A percentile compares a stretch with the other conserved stretches of the same genome.
Conservation (phyloP, 75 land plant species). For the Sequoia sempervirens region DNA sequence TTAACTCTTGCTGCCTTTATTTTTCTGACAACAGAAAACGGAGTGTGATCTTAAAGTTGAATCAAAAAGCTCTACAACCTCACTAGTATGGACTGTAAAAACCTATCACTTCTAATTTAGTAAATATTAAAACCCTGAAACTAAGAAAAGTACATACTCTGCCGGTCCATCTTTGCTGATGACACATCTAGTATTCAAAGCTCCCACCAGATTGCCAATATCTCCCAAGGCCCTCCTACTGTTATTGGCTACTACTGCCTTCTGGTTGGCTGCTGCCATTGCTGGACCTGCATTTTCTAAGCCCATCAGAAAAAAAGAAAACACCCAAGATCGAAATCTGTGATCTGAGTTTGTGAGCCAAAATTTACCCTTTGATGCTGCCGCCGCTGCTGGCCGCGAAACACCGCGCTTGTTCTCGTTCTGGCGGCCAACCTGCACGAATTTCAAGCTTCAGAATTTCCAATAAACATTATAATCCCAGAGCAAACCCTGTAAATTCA, state of each 20-base stretch:
- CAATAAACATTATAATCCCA: background rate
- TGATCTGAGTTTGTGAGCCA: background rate
- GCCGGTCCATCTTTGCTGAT: constrained; percentile 27
- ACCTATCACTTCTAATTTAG: too few species aligned
- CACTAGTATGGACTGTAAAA: background rate
- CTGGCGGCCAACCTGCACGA: background rate
- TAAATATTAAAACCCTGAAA: background rate
- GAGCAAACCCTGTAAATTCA: background rate
- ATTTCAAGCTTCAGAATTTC: background rate
- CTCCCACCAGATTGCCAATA: constrained; percentile 65
- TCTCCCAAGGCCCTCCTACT: constrained; percentile 70
- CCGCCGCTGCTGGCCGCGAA: background rate
- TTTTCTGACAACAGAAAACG: too few species aligned
- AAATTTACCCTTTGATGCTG: background rate
- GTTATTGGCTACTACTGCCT: constrained; percentile 14
- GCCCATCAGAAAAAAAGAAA: background rate
- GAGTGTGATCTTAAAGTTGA: too few species aligned
- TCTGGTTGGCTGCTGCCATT: constrained; percentile 19
- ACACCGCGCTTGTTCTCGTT: background rate
- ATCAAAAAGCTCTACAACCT: background rate
- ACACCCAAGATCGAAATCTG: background rate
- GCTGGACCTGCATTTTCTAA: constrained; percentile 5
- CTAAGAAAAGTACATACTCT: background rate
- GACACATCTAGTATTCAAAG: constrained; percentile 31
- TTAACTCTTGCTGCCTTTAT: too few species aligned